A percentile compares a stretch with the other conserved stretches of the same genome.
These are phyloP conservation scores for Stephania cephalantha DNA, from an alignment of 164 flowering plant species.

Conservation along the genomic window DNA sequence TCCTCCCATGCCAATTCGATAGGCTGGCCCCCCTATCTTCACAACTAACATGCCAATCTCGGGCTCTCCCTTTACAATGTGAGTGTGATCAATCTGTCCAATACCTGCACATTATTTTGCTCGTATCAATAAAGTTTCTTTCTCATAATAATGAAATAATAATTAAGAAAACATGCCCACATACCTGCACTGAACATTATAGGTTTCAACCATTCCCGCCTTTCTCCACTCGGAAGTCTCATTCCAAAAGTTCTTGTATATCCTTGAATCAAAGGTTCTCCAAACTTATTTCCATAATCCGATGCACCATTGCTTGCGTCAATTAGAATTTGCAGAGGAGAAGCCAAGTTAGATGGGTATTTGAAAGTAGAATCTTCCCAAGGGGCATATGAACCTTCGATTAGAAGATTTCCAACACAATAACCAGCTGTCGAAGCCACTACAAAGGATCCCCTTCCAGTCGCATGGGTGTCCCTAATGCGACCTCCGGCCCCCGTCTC, in stretches of 20 bases:
- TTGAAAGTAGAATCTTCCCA: constrained; percentile 83
- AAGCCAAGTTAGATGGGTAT: constrained; percentile 80
- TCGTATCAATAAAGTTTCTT: too few species aligned
- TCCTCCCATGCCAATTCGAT: constrained; percentile 98
- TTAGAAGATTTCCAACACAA: constrained; percentile 81
- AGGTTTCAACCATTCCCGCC: constrained; percentile 93
- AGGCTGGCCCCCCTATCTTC: constrained; percentile 96
- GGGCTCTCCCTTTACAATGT: constrained; percentile 83
- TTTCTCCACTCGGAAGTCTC: constrained; percentile 85
- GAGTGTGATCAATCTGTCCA: constrained; percentile 86
- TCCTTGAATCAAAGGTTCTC: constrained; percentile 95
- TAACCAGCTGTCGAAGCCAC: constrained; percentile 95
- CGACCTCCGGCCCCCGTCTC: constrained; percentile 98
- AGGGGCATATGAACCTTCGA: constrained; percentile 87
- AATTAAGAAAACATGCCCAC: too few species aligned
- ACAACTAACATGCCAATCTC: constrained; percentile 92
- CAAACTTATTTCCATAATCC: constrained; percentile 94
- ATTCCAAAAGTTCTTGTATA: constrained; percentile 88
- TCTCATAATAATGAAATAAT: too few species aligned
- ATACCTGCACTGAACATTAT: constrained; percentile 83
- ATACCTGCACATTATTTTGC: constrained; percentile 25
- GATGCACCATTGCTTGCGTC: constrained; percentile 98
- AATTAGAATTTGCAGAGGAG: constrained; percentile 81
- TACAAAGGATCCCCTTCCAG: constrained; percentile 87
- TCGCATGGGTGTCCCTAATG: constrained; percentile 95